Base-by-base conservation (phyloP, 768 basidiomycete species). In the Mycena rosella region DNA sequence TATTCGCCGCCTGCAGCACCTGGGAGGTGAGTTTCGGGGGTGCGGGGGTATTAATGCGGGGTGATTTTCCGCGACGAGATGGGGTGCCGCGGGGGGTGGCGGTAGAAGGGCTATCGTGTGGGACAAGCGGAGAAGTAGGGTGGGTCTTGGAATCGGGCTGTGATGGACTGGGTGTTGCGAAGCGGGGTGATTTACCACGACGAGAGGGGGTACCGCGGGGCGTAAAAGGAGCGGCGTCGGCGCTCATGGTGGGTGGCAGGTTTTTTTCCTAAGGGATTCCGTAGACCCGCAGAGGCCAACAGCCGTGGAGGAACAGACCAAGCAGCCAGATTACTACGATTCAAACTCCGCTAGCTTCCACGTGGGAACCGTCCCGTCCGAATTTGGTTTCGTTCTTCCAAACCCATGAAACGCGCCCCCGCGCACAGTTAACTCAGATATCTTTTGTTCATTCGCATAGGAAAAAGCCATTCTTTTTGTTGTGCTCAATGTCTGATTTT, bases 191-290 rank as follows among this genome's bases (percentile, higher is more conserved):
- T 82, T 85, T 85, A 62, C 87, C 89, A 70, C 88, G 84, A 71
- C 90, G 88, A 66, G 89, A 86, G 63, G 89, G 86, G n/a, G 88
- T 85, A 32, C 87, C 87, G 62, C 90, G 86, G 59, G 87, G 81
- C 32, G 83, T 74, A 49, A 84, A 78, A 73, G 83, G 78, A 62
- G 79, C 74, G 73, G 74, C 82, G 66, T 81, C 78, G 22, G 30
- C 49, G 53, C 30, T 68, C 70, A 71, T 71, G 63, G 26, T 15
- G 60, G 29, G 17, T 24, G 29, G 65, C 30, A 17, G 47, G 24
- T 65, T 60, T 72, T 72, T 70, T 67, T 59, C 29, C 26, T 9
- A 17, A 47, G 42, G 67, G 57, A 38, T 49, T 59, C 24, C 2
- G 56, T 17, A 49, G 36, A 29, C 64, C 69, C 65, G 2, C 59